Conservation (phyloP, 331 rosid genomes). For the Malus hybrid region DNA sequence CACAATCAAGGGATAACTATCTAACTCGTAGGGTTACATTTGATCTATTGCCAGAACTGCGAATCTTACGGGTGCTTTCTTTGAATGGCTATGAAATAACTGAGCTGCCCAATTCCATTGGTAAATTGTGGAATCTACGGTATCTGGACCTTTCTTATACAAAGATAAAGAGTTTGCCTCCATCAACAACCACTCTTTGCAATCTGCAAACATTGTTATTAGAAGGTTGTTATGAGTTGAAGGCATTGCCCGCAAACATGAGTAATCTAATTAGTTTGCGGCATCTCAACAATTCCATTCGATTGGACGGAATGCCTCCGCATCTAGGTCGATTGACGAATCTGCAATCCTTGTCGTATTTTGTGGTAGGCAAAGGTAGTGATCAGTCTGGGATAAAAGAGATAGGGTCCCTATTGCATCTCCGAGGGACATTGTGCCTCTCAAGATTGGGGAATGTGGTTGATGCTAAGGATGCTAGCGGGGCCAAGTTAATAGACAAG, state of each 20-base stretch:
- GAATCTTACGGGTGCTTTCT: not conserved
- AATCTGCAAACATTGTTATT: not conserved
- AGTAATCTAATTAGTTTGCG: not conserved
- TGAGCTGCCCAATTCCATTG: not conserved
- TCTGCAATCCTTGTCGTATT: not conserved
- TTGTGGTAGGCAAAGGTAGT: not conserved
- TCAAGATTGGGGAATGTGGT: conserved; percentile 6
- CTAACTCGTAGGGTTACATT: not conserved
- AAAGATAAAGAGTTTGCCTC: not conserved
- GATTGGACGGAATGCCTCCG: not conserved
- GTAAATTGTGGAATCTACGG: not conserved
- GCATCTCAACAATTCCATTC: not conserved
- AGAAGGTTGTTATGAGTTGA: not conserved
- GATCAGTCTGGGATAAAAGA: not conserved
- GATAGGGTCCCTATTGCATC: not conserved
- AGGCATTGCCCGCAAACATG: not conserved
- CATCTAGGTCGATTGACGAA: not conserved
- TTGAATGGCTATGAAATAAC: not conserved
- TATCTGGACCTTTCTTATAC: not conserved
- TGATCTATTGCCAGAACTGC: not conserved
- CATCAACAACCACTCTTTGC: not conserved
- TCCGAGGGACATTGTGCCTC: not conserved
- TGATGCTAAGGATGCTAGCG: not conserved
- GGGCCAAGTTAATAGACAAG: not conserved
- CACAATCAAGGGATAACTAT: not conserved